These are phyloP conservation scores for Hanseniaspora osmophila DNA, from an alignment of 805 yeast species.

Conservation along the genomic window DNA sequence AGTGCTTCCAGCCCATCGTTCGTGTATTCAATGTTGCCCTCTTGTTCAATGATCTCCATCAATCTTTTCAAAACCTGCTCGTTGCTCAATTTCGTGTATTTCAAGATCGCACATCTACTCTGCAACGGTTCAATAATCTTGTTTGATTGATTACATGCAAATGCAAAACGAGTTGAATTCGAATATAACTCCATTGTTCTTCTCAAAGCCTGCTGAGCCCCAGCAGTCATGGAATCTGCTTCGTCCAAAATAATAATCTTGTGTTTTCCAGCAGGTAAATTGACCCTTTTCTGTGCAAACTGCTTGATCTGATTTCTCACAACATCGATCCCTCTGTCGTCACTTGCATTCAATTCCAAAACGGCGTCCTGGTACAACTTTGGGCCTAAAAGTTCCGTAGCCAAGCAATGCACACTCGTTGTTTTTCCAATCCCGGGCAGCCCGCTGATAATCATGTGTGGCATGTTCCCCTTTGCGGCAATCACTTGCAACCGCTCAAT, in stretches of 20 bases:
- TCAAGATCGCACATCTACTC: constrained; percentile 86
- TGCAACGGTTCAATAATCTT: constrained; percentile 95
- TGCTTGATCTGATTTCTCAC: constrained; percentile 88
- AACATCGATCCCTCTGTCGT: constrained; percentile 94
- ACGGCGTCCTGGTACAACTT: constrained; percentile 63
- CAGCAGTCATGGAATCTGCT: constrained; percentile 94
- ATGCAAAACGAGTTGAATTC: constrained; percentile 94
- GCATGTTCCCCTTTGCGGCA: constrained; percentile 90
- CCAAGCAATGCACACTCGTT: constrained; percentile 82
- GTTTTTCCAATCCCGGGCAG: constrained; percentile 97
- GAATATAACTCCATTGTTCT: constrained; percentile 92
- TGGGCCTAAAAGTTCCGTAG: constrained; percentile 63
- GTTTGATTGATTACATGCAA: constrained; percentile 89
- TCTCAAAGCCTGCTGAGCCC: constrained; percentile 89
- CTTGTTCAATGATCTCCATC: constrained; percentile 52
- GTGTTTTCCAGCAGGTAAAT: constrained; percentile 76
- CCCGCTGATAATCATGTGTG: constrained; percentile 91
- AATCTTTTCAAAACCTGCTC: constrained; percentile 72
- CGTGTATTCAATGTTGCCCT: constrained; percentile 53
- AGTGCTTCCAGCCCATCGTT: constrained; percentile 88
- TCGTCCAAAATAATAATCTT: constrained; percentile 89
- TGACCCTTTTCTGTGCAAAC: constrained; percentile 89
- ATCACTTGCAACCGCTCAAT: constrained; percentile 70
- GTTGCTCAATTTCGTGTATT: constrained; percentile 70
- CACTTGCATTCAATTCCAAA: constrained; percentile 87